A percentile compares a stretch with the other conserved stretches of the same genome.
Evolutionary conservation across 805 yeast species (phyloP).

Genomic region (Torulaspora microellipsoides): DNA sequence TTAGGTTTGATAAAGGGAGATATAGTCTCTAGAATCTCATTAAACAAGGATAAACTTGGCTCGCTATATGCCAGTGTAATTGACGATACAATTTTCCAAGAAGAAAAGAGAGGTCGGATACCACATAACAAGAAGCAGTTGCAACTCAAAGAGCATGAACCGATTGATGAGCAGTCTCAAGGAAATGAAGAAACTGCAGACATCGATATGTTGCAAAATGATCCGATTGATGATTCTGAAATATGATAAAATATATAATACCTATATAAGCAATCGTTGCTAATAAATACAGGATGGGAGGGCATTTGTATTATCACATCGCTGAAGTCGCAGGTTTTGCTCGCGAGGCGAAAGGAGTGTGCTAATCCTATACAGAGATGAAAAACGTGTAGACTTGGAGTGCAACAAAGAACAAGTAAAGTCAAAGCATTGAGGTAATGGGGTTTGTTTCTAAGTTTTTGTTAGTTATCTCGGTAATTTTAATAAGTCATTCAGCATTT

Average conservation of each 20-base stretch:
- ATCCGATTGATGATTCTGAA: slow-evolving; percentile 15
- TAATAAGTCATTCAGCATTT: slow-evolving; percentile 29
- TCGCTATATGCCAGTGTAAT: slow-evolving; percentile 21
- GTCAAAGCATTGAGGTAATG: slow-evolving; percentile 13
- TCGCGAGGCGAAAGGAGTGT: no score
- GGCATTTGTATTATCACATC: no score
- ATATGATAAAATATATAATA: slow-evolving; percentile 12
- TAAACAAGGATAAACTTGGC: slow-evolving; percentile 30
- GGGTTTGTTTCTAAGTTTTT: slow-evolving; percentile 14
- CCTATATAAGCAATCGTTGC: background rate
- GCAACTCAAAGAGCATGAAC: slow-evolving; percentile 3
- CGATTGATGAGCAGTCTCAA: slow-evolving; percentile 13
- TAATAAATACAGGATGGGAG: no score
- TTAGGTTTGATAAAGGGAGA: slow-evolving; percentile 18
- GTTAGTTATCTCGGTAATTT: slow-evolving; percentile 14
- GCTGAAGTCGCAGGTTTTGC: no score
- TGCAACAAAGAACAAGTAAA: background rate
- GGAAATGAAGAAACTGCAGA: slow-evolving; percentile 8
- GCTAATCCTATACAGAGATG: background rate
- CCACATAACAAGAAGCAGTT: background rate
- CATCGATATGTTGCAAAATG: slow-evolving; percentile 9
- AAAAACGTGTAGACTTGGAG: background rate
- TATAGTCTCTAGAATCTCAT: slow-evolving; percentile 16
- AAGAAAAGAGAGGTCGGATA: slow-evolving; percentile 6
- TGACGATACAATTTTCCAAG: slow-evolving; percentile 23